A percentile compares a stretch with the other conserved stretches of the same genome.
phyloP scores from a whole-genome alignment of 1,284 basidiomycete species.

The Blastosporella zonata region DNA sequence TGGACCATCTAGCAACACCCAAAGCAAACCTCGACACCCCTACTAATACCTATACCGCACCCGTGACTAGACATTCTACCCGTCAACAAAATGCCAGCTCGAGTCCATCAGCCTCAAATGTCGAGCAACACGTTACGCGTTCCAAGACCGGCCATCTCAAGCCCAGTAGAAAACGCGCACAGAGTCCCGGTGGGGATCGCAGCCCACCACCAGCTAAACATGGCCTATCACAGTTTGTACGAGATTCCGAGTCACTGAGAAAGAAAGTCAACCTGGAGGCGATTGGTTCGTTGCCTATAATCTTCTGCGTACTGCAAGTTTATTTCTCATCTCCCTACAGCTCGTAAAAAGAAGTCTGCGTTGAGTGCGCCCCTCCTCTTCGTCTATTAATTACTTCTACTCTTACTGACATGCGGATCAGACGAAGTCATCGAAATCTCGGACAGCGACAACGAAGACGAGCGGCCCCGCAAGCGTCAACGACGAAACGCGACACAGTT shows the following conservation, averaged over 20 bases:
- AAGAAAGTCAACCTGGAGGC: neutral
- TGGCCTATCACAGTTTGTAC: conserved; percentile 1
- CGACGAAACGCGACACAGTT: neutral
- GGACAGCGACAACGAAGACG: conserved; percentile 9
- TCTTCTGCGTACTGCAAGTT: neutral
- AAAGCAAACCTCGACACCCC: neutral
- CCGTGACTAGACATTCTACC: neutral
- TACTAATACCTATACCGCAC: neutral
- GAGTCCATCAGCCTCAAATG: conserved; percentile 2
- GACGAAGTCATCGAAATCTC: conserved; percentile 9
- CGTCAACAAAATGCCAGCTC: conserved; percentile 9
- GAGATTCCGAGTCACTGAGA: neutral
- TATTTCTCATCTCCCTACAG: neutral
- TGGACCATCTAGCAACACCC: no score
- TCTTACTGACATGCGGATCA: neutral
- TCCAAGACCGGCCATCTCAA: neutral
- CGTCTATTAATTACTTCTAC: neutral
- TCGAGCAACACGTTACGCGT: neutral
- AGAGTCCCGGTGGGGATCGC: neutral
- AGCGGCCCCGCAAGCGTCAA: neutral
- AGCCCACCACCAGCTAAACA: conserved; percentile 4
- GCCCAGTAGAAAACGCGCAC: neutral
- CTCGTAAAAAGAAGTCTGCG: neutral
- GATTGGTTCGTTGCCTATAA: neutral
- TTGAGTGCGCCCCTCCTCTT: neutral